Base-by-base conservation (phyloP, 805 yeast genomes). In the Saccharomycopsis sp. region DNA sequence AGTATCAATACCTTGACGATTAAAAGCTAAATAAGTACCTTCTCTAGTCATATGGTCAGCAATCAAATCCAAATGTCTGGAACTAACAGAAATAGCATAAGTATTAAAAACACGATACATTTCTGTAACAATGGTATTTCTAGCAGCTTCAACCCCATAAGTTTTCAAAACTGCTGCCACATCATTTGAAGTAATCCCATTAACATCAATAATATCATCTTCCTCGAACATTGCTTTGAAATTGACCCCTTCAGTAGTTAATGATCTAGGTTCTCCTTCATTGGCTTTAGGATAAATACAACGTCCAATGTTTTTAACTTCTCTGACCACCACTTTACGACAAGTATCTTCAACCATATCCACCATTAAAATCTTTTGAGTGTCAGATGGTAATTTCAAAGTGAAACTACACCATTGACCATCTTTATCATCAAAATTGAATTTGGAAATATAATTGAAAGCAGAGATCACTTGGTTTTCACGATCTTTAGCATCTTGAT, bases 11-110 rank as follows among this genome's bases (percentile, higher is more conserved):
- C 99, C 99, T 66, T 86, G 96, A 70, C 99, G 84, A 63, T 86
- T 88, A 70, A 92, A 92, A 20, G 99, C 95, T 58, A 89, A 66
- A 58, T 88, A 92, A 2, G 94, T 75, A 56, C 99, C 99, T 63
- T 92, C 97, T 63, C 98, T 78, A 4, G 99, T 92, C 99, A 92
- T 92, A 86, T 85, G 84, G 62, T 92, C 99, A 49, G 94, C 99
- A 61, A 92, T 80, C 60, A 92, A 75, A 58, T 92, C 98, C 64
- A 92, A 76, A 67, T 92, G 99, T 61, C 98, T 85, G 40, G 76
- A 67, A 42, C 92, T 81, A 45, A 92, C 98, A 45, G 87, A 67
- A 57, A 92, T 92, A 54, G 97, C 97, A 63, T 92, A 92, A 40
- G 94, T 87, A 46, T 86, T 85, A 75, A 92, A 92, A 53, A 92